A percentile compares a stretch with the other conserved stretches of the same genome.
Conservation (phyloP, 352 stramenopile species). For the Globisporangium sylvaticum region DNA sequence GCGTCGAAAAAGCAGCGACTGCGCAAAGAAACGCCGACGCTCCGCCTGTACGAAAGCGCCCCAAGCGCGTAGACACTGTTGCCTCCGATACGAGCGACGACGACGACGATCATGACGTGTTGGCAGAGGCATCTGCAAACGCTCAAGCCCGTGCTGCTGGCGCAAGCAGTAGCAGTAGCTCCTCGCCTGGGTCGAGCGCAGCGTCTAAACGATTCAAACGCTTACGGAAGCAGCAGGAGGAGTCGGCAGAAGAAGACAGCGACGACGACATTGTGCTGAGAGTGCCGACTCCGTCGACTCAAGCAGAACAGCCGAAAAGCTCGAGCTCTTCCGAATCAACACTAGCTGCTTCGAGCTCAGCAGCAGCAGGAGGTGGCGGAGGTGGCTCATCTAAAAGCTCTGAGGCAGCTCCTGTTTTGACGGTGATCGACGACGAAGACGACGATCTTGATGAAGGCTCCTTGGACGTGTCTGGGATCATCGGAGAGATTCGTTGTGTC, state of each 20-base stretch:
- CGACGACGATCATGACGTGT: background rate
- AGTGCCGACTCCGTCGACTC: background rate
- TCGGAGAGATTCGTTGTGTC: slow-evolving; percentile 51
- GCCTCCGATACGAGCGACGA: background rate
- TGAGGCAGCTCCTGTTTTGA: background rate
- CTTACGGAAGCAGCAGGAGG: slow-evolving; percentile 3
- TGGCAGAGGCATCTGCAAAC: background rate
- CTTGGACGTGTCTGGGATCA: slow-evolving; percentile 10
- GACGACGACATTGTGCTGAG: slow-evolving; percentile 6
- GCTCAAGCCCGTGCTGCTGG: background rate
- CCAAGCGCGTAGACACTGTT: background rate
- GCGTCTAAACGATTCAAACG: slow-evolving; percentile 14
- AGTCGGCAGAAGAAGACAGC: slow-evolving; percentile 8
- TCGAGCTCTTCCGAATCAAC: background rate
- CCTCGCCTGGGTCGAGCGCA: background rate
- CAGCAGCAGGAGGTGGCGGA: background rate
- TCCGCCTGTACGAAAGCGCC: background rate
- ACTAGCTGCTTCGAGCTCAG: background rate
- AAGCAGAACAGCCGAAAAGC: background rate
- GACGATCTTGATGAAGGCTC: slow-evolving; percentile 24
- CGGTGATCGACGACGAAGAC: slow-evolving; percentile 35
- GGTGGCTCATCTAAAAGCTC: background rate
- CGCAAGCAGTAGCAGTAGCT: background rate
- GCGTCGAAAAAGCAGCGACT: background rate
- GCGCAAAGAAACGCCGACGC: background rate